Percentiles rank a stretch among this genome's conserved stretches.
These are phyloP conservation scores for Euphorbia celastroides DNA, from an alignment of 441 rosid species.

Conservation along the genomic window DNA sequence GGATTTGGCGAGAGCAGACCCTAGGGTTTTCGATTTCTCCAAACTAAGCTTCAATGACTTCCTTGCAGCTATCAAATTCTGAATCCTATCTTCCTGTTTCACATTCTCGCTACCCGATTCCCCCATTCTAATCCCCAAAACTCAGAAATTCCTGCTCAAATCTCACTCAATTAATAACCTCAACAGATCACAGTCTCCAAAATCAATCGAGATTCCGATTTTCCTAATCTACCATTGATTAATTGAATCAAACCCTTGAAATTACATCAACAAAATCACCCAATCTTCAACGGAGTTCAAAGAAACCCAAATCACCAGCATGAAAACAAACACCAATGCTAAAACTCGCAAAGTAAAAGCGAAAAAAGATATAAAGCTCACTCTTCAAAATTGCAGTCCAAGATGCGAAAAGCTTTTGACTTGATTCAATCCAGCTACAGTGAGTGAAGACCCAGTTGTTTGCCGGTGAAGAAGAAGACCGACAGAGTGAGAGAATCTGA, in stretches of 20 bases:
- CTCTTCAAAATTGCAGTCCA: conserved; percentile 20
- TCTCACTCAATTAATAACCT: background rate
- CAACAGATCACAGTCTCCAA: background rate
- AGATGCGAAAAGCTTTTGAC: background rate
- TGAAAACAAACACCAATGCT: conserved; percentile 18
- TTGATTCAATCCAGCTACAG: conserved; percentile 18
- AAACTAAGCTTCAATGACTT: conserved; percentile 60
- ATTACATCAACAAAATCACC: conserved; percentile 6
- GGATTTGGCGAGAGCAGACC: conserved; percentile 47
- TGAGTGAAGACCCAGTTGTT: conserved; percentile 5
- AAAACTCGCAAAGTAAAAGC: conserved; percentile 3
- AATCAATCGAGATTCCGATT: conserved; percentile 1
- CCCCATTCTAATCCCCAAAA: conserved; percentile 40
- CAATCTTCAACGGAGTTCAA: conserved; percentile 32
- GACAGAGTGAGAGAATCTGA: conserved; percentile 13
- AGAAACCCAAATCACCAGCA: conserved; percentile 2
- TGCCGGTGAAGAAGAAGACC: conserved; percentile 4
- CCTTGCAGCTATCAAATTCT: conserved; percentile 58
- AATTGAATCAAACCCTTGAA: conserved; percentile 20
- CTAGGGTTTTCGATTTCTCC: conserved; percentile 72
- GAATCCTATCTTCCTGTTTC: conserved; percentile 22
- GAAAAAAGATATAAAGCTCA: conserved; percentile 20
- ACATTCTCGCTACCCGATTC: conserved; percentile 22
- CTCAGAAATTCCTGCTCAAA: conserved; percentile 4
- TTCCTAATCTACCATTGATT: background rate